Evolutionary conservation across 2,329 filamentous ascomycete genomes (phyloP).

Genomic region (Pyrenophora seminiperda): DNA sequence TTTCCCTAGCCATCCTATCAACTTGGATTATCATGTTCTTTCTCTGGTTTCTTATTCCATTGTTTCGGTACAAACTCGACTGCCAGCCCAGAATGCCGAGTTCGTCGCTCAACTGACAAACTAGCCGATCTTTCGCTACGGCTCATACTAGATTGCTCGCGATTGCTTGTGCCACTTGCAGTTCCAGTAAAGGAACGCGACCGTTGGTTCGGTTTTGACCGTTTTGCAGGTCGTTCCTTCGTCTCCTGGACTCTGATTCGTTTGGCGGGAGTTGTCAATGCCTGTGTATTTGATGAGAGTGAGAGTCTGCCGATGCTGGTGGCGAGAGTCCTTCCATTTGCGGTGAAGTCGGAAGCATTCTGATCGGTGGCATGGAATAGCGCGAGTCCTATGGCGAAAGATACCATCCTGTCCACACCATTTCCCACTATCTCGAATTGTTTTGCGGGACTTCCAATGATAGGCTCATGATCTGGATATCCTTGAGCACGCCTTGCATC

Average conservation of each 20-base stretch:
- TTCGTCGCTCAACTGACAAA: conserved; percentile 7
- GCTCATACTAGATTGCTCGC: neutral
- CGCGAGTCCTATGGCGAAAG: conserved; percentile 68
- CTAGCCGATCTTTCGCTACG: neutral
- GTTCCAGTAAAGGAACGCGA: too few relatives aligned
- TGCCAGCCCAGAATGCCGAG: conserved; percentile 21
- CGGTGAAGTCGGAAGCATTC: neutral
- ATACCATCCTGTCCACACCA: conserved; percentile 72
- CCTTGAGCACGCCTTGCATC: conserved; percentile 74
- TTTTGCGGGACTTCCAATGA: conserved; percentile 62
- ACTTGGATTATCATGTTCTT: too few relatives aligned
- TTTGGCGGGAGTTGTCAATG: neutral
- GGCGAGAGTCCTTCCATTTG: neutral
- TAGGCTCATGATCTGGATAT: conserved; percentile 70
- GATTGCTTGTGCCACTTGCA: neutral
- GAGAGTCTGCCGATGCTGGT: neutral
- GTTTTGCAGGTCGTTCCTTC: neutral
- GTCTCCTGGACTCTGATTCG: neutral
- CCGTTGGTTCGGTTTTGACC: neutral
- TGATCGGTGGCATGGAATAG: conserved; percentile 45
- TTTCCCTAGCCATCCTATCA: too few relatives aligned
- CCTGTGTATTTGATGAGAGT: neutral
- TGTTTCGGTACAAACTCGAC: conserved; percentile 18
- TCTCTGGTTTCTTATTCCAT: conserved; percentile 18
- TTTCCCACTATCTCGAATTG: conserved; percentile 76